A percentile compares a stretch with the other conserved stretches of the same genome.
phyloP scores from a whole-genome alignment of 2,329 filamentous ascomycete species.

The Cytospora leucostoma region DNA sequence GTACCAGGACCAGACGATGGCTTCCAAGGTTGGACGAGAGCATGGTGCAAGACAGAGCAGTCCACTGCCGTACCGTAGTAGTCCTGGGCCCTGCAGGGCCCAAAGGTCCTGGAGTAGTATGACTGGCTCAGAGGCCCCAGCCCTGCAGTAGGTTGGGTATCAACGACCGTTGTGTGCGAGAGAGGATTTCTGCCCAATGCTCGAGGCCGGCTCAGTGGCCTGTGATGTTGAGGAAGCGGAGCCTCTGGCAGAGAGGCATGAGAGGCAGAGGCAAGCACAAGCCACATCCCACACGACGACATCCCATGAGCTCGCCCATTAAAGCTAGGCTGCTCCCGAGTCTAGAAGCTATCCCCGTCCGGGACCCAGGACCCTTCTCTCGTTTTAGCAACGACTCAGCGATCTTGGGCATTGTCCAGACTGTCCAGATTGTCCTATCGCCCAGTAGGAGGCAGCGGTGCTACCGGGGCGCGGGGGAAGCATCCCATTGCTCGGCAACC shows the following conservation, averaged over 20 bases:
- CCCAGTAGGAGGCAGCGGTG: slow-evolving; percentile 10
- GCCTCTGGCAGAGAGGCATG: background rate
- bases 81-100: background rate
- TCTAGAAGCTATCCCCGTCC: slow-evolving; percentile 14
- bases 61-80: background rate
- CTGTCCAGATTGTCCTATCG: background rate
- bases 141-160: slow-evolving; percentile 36
- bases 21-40: background rate
- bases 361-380: background rate
- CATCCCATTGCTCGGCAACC: background rate
- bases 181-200: slow-evolving; percentile 38
- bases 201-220: slow-evolving; percentile 4
- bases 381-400: background rate
- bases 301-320: background rate
- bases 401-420: background rate
- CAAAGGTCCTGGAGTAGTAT: slow-evolving; percentile 9
- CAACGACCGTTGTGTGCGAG: slow-evolving; percentile 33
- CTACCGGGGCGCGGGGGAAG: background rate
- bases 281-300: slow-evolving; percentile 13
- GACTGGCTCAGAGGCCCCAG: slow-evolving; percentile 34
- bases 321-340: slow-evolving; percentile 20
- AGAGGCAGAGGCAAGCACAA: slow-evolving; percentile 6
- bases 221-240: background rate
- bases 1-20: background rate
- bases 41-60: background rate